Evolutionary conservation across 2,329 filamentous ascomycete genomes (phyloP).

Genomic region (Ophiostoma sp.): DNA sequence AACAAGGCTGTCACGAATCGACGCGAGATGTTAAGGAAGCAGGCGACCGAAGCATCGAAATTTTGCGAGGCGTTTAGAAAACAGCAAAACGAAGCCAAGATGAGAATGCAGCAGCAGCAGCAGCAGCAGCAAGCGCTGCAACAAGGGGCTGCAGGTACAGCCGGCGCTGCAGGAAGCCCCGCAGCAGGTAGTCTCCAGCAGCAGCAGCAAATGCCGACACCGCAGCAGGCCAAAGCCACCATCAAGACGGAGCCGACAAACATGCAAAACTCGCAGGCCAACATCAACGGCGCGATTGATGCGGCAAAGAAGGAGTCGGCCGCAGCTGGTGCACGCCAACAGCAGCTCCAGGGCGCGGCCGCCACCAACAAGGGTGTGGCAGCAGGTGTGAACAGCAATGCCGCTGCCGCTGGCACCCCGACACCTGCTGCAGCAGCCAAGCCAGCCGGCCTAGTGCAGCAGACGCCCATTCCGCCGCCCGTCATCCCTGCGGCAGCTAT

Average conservation of each 20-base stretch:
- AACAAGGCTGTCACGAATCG: slow-evolving; percentile 41
- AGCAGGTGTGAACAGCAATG: slow-evolving; percentile 19
- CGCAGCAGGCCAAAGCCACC: slow-evolving; percentile 9
- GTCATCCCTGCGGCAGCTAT: slow-evolving; percentile 27
- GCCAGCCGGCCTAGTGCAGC: slow-evolving; percentile 23
- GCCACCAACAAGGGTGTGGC: slow-evolving; percentile 20
- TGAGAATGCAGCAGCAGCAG: slow-evolving; percentile 28
- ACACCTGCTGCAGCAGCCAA: background rate
- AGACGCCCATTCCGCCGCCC: slow-evolving; percentile 28
- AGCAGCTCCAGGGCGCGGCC: slow-evolving; percentile 25
- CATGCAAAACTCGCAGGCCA: slow-evolving; percentile 35
- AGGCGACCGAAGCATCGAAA: slow-evolving; percentile 43
- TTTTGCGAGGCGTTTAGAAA: slow-evolving; percentile 47
- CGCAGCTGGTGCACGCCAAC: slow-evolving; percentile 29
- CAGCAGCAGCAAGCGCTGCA: slow-evolving; percentile 25
- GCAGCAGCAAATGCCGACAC: slow-evolving; percentile 14
- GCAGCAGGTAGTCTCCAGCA: slow-evolving; percentile 16
- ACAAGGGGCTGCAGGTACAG: slow-evolving; percentile 7
- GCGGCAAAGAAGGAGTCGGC: slow-evolving; percentile 44
- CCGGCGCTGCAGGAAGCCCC: slow-evolving; percentile 13
- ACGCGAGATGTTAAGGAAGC: slow-evolving; percentile 43
- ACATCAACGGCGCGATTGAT: slow-evolving; percentile 43
- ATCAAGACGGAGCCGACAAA: slow-evolving; percentile 31
- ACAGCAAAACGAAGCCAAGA: slow-evolving; percentile 35
- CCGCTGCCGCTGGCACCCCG: background rate